Evolutionary conservation across 768 basidiomycete genomes (phyloP).

Genomic region (Hericium erinaceus): DNA sequence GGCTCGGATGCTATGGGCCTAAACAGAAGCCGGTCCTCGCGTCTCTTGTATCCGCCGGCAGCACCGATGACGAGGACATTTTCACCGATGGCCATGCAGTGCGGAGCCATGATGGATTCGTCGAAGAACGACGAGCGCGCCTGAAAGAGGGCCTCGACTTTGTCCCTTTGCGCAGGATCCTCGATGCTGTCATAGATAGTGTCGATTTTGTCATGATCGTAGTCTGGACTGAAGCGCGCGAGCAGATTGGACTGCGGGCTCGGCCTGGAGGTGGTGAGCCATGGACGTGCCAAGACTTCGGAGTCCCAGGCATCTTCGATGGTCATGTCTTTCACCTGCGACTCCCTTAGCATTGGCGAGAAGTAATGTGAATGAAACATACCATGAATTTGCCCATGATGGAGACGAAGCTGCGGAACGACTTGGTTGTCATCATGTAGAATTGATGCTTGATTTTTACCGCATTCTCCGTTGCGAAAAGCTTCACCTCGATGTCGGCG

Average conservation of each 20-base stretch:
- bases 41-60: background rate
- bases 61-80: background rate
- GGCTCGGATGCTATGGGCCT: background rate
- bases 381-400: background rate
- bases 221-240: background rate
- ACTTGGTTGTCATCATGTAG: background rate
- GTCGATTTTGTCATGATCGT: background rate
- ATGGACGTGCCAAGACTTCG: background rate
- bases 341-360: background rate
- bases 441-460: background rate
- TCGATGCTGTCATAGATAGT: background rate
- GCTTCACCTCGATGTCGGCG: background rate
- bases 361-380: background rate
- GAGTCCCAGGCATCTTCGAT: background rate
- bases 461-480: background rate
- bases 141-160: background rate
- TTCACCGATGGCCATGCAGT: background rate
- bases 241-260: background rate
- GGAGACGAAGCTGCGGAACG: background rate
- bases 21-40: background rate
- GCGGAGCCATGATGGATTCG: background rate
- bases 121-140: background rate
- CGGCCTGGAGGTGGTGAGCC: background rate
- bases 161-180: background rate
- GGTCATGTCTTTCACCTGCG: background rate